Base-by-base conservation (phyloP, 176 grass and related monocot genomes). In the Hyparrhenia diplandra region DNA sequence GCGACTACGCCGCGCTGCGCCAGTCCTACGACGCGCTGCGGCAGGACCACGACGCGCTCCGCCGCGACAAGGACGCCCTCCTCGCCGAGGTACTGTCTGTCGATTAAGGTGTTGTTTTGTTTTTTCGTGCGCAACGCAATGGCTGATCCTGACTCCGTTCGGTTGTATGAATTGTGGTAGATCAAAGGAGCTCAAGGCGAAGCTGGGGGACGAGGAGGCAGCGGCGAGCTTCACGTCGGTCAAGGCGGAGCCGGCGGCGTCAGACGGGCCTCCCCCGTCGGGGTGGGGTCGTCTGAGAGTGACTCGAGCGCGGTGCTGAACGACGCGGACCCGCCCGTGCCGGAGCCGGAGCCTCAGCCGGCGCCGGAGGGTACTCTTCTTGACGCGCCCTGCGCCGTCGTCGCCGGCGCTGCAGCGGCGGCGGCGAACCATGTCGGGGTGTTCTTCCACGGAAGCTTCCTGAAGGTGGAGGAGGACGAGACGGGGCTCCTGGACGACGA, bases 111-210 rank as follows among this genome's bases (percentile, higher is more conserved):
- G 4, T 45, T 82, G 2, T 57, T 77, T 59, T 35, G 16, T 7
- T 21, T 10, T 5, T 27, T 8, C 42, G 17, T 12, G 55, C 64
- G 36, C 52, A 81, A 69, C 54, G 27, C 24, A 62, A 62, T 64
- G 47, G 57, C 51, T 82, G 67, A 82, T 65, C 27, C 37, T 58
- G 21, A 5, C n/a, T n/a, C n/a, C n/a, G n/a, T n/a, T n/a, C n/a
- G n/a, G 4, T 0, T 32, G 67, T 14, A 34, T 42, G 59, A 43
- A 49, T 52, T 51, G 13, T 5, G 9, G 10, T 11, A 94, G 92
- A 90, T 95, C 90, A n/a, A 89, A 88, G 28, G 89, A 92, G 64
- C 89, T 95, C 41, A 92, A 88, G 82, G 85, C 84, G 17, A 95
- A 92, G 85, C 57, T 95, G 12, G 77, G 78, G 24, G 81, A 88